A percentile compares a stretch with the other conserved stretches of the same genome.
These are phyloP conservation scores for Aspergillus phoenicis DNA, from an alignment of 2,329 filamentous ascomycete genomes.

Conservation along the genomic window DNA sequence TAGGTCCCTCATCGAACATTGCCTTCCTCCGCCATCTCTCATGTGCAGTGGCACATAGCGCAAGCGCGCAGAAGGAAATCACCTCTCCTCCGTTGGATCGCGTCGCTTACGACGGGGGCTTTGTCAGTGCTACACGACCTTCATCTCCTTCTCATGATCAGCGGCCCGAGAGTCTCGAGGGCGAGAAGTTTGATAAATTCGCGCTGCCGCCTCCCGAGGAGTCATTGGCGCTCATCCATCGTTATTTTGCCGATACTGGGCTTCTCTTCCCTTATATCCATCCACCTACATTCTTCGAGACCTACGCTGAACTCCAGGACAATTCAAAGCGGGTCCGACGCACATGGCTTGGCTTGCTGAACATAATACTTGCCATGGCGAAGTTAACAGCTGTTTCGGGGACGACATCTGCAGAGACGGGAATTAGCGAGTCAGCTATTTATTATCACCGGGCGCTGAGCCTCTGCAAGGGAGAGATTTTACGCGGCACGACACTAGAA, in stretches of 20 bases:
- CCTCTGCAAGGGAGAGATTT: conserved; percentile 25
- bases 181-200: no score
- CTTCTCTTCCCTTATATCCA: conserved; percentile 36
- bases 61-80: conserved; percentile 6
- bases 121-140: conserved; percentile 24
- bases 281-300: conserved; percentile 27
- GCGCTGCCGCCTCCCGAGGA: conserved; percentile 13
- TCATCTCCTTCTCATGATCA: conserved; percentile 13
- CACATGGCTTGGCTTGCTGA: conserved; percentile 37
- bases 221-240: conserved; percentile 21
- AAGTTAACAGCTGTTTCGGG: conserved; percentile 5
- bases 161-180: no score
- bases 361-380: conserved; percentile 35
- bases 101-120: conserved; percentile 17
- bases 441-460: conserved; percentile 27
- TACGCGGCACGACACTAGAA: conserved; percentile 27
- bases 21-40: conserved; percentile 29
- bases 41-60: conserved; percentile 19
- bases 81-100: not conserved
- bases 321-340: conserved; percentile 28
- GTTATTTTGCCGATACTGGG: conserved; percentile 31
- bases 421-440: conserved; percentile 20
- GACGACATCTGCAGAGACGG: conserved; percentile 13
- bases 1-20: conserved; percentile 31
- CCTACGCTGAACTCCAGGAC: conserved; percentile 25